phyloP scores from a whole-genome alignment of 139 green algal genomes.

The Pleodorina starrii region DNA sequence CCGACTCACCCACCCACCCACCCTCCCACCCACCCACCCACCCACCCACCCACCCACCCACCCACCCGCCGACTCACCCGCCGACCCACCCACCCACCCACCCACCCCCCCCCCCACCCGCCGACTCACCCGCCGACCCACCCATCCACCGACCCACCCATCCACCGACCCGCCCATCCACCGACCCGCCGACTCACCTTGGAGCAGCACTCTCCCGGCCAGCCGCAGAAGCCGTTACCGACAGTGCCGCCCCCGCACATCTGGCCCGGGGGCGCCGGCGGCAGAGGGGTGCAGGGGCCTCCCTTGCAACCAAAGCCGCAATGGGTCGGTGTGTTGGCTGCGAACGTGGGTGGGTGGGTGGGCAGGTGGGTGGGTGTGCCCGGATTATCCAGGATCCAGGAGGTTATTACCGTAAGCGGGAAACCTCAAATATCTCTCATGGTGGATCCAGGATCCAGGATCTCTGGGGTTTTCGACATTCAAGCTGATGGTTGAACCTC shows the following conservation, averaged over 20 bases:
- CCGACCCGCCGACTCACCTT: background rate
- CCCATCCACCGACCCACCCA: background rate
- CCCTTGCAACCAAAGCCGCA: conserved; percentile 17
- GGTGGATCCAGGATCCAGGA: too few relatives aligned
- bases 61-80: background rate
- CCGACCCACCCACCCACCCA: background rate
- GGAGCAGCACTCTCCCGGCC: background rate
- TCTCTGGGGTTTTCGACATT: too few relatives aligned
- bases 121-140: background rate
- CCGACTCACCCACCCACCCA: too few relatives aligned
- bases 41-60: background rate
- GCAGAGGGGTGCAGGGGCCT: background rate
- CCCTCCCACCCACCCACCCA: background rate
- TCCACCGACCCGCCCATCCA: background rate
- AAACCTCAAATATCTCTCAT: too few relatives aligned
- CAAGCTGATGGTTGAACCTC: too few relatives aligned
- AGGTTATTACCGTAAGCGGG: too few relatives aligned
- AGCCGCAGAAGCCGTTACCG: background rate
- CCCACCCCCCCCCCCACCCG: background rate
- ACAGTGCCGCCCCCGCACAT: conserved; percentile 9
- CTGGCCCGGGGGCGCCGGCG: background rate
- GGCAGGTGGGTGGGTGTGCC: background rate
- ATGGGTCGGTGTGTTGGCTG: background rate
- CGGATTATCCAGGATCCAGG: too few relatives aligned
- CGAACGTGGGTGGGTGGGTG: background rate